phyloP scores from a whole-genome alignment of 352 stramenopile species.

The Blastocystis sp. region DNA sequence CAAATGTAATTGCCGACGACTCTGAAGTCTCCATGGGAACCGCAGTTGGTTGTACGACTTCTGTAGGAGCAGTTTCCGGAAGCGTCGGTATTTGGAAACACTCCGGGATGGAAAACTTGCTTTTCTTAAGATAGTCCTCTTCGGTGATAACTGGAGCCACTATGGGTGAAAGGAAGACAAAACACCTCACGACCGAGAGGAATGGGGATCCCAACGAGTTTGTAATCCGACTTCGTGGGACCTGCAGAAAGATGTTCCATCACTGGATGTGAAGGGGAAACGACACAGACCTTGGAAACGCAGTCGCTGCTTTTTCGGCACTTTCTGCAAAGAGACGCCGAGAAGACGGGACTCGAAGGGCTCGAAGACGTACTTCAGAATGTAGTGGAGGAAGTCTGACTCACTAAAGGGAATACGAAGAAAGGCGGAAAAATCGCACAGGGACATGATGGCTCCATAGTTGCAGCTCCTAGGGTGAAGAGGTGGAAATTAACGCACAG shows the following conservation, averaged over 20 bases:
- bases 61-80: neutral
- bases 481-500: neutral
- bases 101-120: constrained; percentile 9
- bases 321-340: neutral
- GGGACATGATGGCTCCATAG: constrained; percentile 25
- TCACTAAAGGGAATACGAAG: constrained; percentile 14
- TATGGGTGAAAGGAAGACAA: neutral
- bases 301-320: constrained; percentile 21
- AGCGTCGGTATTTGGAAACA: constrained; percentile 30
- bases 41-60: neutral
- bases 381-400: constrained; percentile 34
- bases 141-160: neutral
- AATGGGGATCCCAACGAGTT: constrained; percentile 31
- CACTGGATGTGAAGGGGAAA: neutral
- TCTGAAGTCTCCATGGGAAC: neutral
- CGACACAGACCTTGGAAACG: neutral
- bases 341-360: neutral
- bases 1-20: neutral
- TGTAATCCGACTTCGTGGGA: neutral
- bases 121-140: constrained; percentile 3
- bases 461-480: constrained; percentile 19
- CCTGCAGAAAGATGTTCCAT: neutral
- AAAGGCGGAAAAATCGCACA: constrained; percentile 53
- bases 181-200: neutral
- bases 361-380: constrained; percentile 52